These are phyloP conservation scores for Beta lomatogona DNA, from an alignment of 179 eudicot species.

Conservation along the genomic window DNA sequence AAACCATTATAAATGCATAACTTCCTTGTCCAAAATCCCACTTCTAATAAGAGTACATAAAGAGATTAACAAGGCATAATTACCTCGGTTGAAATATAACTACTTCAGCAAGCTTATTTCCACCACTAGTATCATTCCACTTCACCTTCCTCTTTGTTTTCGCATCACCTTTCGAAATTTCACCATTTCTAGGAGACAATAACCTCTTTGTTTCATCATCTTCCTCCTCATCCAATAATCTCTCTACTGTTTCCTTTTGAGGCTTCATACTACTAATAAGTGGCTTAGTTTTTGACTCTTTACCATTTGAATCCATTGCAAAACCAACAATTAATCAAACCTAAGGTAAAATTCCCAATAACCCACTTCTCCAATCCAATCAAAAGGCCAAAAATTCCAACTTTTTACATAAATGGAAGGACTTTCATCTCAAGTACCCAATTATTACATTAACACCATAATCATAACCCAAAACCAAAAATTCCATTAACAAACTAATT, in stretches of 20 bases:
- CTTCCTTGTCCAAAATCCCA: not conserved
- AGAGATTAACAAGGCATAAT: not conserved
- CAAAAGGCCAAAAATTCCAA: constrained; percentile 1
- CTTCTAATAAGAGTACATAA: not conserved
- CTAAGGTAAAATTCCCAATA: constrained; percentile 17
- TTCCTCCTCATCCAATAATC: constrained; percentile 34
- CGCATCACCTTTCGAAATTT: constrained; percentile 35
- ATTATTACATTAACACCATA: constrained; percentile 6
- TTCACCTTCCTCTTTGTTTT: constrained; percentile 66
- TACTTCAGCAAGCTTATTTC: constrained; percentile 74
- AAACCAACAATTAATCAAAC: constrained; percentile 17
- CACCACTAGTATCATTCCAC: constrained; percentile 88
- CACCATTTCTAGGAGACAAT: constrained; percentile 48
- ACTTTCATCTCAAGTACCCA: constrained; percentile 17
- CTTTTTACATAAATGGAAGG: not conserved
- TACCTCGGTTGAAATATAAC: constrained; percentile 82
- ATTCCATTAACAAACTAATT: not conserved
- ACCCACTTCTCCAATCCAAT: constrained; percentile 13
- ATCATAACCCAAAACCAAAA: constrained; percentile 3
- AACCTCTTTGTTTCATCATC: constrained; percentile 51
- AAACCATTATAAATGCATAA: too few species aligned
- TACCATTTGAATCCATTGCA: constrained; percentile 34
- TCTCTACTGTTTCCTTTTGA: constrained; percentile 30
- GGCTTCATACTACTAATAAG: constrained; percentile 36
- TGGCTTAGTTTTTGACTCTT: constrained; percentile 35